phyloP scores from a whole-genome alignment of 1,139 yeast genomes.

The Wickerhamomyces sp. region DNA sequence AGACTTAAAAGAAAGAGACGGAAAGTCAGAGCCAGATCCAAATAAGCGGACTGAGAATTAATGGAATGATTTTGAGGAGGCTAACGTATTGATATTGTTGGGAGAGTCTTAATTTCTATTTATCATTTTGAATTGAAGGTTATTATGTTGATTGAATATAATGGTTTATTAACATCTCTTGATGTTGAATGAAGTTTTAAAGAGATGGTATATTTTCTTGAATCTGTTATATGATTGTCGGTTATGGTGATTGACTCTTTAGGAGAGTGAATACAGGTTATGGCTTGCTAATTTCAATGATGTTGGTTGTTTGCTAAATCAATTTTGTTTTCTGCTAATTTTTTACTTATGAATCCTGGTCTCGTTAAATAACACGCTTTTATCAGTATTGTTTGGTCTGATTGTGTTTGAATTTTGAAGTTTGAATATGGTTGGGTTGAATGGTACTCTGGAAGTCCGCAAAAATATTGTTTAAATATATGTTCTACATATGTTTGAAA shows the following conservation, averaged over 20 bases:
- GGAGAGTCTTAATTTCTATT: background rate
- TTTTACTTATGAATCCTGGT: slow-evolving; percentile 1
- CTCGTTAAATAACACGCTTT: slow-evolving; percentile 1
- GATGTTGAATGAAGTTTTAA: background rate
- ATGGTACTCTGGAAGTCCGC: slow-evolving; percentile 5
- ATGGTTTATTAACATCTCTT: too few species aligned
- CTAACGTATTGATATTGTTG: background rate
- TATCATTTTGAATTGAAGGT: background rate
- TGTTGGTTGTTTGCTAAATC: background rate
- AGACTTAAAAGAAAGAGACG: slow-evolving; percentile 99
- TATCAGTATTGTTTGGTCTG: background rate
- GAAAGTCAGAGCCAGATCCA: slow-evolving; percentile 99
- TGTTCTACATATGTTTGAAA: slow-evolving; percentile 9
- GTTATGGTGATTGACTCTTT: background rate
- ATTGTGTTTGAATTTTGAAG: background rate
- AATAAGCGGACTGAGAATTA: slow-evolving; percentile 58
- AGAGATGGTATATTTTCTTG: background rate
- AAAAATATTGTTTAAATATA: slow-evolving; percentile 5
- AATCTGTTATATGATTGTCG: background rate
- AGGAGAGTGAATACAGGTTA: background rate
- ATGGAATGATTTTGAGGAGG: slow-evolving; percentile 20
- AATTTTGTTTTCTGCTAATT: background rate
- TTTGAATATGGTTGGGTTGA: background rate
- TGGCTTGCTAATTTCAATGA: background rate
- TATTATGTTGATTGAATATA: background rate